A percentile compares a stretch with the other conserved stretches of the same genome.
Evolutionary conservation across 331 rosid species (phyloP).

Genomic region (Malus hybrid): DNA sequence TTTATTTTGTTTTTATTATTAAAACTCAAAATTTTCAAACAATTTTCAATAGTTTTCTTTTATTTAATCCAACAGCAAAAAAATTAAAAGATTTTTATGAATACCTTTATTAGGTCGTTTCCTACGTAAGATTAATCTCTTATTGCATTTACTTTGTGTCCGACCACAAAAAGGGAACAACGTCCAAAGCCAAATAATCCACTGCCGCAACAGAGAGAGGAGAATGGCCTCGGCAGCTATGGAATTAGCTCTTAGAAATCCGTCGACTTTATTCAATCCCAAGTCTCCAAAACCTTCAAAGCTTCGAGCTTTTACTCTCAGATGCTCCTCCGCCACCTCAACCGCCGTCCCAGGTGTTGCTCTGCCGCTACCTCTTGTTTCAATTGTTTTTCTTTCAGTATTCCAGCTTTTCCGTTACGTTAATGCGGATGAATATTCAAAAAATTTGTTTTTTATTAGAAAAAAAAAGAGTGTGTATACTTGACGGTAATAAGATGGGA

Average conservation of each 20-base stretch:
- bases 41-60: too few species aligned
- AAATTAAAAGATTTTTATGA: too few species aligned
- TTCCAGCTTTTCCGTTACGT: neutral
- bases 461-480: neutral
- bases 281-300: conserved; percentile 12
- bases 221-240: neutral
- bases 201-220: neutral
- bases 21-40: too few species aligned
- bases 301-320: conserved; percentile 30
- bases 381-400: neutral
- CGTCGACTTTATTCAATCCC: neutral
- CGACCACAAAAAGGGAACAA: too few species aligned
- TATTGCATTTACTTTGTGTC: too few species aligned
- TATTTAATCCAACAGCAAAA: too few species aligned
- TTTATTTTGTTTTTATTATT: too few species aligned
- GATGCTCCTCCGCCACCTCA: conserved; percentile 40
- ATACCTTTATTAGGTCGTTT: too few species aligned
- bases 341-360: conserved; percentile 7
- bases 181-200: neutral
- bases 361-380: neutral
- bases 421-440: neutral
- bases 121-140: too few species aligned
- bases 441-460: neutral
- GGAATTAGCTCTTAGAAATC: neutral
- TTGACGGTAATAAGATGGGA: neutral